Base-by-base conservation (phyloP, 2,329 filamentous ascomycete genomes). In the Aspergillus ruber region DNA sequence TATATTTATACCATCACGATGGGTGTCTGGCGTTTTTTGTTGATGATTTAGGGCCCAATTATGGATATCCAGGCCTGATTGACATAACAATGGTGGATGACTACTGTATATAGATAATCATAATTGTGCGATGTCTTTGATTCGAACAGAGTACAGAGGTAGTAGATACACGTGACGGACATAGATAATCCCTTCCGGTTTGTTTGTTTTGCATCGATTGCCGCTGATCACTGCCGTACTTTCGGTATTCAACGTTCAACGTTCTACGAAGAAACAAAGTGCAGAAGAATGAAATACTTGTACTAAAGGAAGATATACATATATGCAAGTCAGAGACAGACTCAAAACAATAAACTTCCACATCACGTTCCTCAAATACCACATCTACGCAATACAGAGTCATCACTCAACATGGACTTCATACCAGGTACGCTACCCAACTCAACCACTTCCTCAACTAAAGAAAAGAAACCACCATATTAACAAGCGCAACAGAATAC, bases 401-500 rank as follows among this genome's bases (percentile, higher is more conserved):
- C 25, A 29, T 15, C 4, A 17, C 17, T 39, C 21, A 27, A 25
- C 25, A 57, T 58, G 56, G 56, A 58, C 20, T 45, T 52, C 42
- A 47, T 58, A 21, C 56, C 54, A 50, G 56, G 56, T 58, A 50
- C 2, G n/a, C 20, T 8, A 38, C 35, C 18, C 13, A 6, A 38
- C 35, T 15, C 13, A 6, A 17, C 20, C 15, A 12, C 10, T 9
- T n/a, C n/a, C n/a, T n/a, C n/a, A n/a, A n/a, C n/a, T n/a, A n/a
- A n/a, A n/a, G n/a, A n/a, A n/a, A n/a, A n/a, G n/a, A n/a, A n/a
- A n/a, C n/a, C n/a, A n/a, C n/a, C n/a, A n/a, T n/a, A n/a, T n/a
- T n/a, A n/a, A n/a, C n/a, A n/a, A n/a, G n/a, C n/a, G n/a, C n/a
- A n/a, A n/a, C 25, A 60, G 57, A 60, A 46, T 54, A 58, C 40